Percentiles rank a stretch among this genome's conserved stretches.
Conservation (phyloP, 2,329 filamentous ascomycete genomes). For the Microdochium paspali region DNA sequence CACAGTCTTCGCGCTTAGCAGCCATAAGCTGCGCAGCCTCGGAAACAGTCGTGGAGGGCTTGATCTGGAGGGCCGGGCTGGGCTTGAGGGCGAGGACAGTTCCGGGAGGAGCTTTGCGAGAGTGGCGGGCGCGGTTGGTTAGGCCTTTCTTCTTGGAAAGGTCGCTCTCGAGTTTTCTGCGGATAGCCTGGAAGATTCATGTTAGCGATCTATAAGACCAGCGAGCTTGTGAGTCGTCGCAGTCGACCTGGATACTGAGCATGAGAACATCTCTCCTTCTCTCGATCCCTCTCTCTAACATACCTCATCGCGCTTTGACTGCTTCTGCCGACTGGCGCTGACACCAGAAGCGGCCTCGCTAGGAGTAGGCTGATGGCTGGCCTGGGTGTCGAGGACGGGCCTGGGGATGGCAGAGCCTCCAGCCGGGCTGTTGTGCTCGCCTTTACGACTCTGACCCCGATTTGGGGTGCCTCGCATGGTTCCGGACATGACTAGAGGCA, state of each 20-base stretch:
- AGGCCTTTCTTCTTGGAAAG: constrained; percentile 94
- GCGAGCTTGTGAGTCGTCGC: too few relatives aligned
- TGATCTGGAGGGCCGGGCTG: constrained; percentile 93
- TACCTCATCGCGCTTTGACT: constrained; percentile 98
- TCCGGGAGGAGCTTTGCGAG: constrained; percentile 88
- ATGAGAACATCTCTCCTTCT: too few relatives aligned
- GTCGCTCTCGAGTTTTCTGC: constrained; percentile 92
- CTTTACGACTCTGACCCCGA: constrained; percentile 48
- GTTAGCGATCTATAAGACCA: constrained; percentile 7
- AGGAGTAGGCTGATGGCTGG: constrained; percentile 27
- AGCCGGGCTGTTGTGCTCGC: constrained; percentile 50
- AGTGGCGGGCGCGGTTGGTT: constrained; percentile 68
- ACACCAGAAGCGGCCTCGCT: constrained; percentile 58
- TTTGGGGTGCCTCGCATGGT: constrained; percentile 64
- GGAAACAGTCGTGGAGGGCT: constrained; percentile 84
- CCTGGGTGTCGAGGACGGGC: constrained; percentile 54
- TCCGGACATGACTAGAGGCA: constrained; percentile 34
- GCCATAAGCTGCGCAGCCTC: constrained; percentile 98
- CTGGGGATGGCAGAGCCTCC: constrained; percentile 60
- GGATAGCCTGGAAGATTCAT: constrained; percentile 64
- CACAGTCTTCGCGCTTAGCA: constrained; percentile 95
- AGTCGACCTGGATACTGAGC: too few relatives aligned
- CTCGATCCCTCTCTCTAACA: too few relatives aligned
- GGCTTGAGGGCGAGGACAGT: constrained; percentile 94
- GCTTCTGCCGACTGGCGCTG: constrained; percentile 91